phyloP scores from a whole-genome alignment of 2,329 filamentous ascomycete species.

The Parafenestella ontariensis region DNA sequence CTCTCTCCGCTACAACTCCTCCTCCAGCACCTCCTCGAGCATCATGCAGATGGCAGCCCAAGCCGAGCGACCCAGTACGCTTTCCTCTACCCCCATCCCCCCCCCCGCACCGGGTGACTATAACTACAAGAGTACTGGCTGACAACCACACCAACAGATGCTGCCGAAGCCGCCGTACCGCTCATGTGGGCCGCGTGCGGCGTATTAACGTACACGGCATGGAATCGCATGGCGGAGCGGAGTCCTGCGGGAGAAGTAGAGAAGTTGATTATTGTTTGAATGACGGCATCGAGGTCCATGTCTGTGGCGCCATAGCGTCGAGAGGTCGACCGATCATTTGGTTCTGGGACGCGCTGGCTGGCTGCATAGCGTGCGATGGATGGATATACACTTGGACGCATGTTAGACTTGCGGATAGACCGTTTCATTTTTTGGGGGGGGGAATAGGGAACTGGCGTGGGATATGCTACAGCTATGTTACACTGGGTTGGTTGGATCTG shows the following conservation, averaged over 20 bases:
- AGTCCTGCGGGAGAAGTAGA: slow-evolving; percentile 35
- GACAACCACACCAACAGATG: slow-evolving; percentile 13
- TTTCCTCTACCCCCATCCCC: background rate
- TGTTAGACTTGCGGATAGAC: no score
- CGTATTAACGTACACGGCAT: slow-evolving; percentile 34
- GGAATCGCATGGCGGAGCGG: slow-evolving; percentile 39
- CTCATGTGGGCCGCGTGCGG: slow-evolving; percentile 41
- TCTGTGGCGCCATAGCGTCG: no score
- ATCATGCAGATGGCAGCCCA: slow-evolving; percentile 41
- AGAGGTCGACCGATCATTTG: no score
- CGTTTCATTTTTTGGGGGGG: no score
- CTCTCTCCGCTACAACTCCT: slow-evolving; percentile 41
- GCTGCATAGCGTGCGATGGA: no score
- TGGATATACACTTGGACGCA: no score
- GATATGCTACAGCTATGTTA: no score
- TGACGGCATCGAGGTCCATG: no score
- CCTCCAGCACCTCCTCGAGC: slow-evolving; percentile 27
- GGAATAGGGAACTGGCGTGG: no score
- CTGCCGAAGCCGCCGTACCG: slow-evolving; percentile 40
- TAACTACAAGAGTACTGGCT: background rate
- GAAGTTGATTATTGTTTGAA: slow-evolving; percentile 36
- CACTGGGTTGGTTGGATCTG: no score
- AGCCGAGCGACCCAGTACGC: slow-evolving; percentile 41
- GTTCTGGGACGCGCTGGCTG: no score
- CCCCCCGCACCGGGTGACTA: no score